Base-by-base conservation (phyloP, 2,329 filamentous ascomycete genomes). In the Trichocomaceae sp. region DNA sequence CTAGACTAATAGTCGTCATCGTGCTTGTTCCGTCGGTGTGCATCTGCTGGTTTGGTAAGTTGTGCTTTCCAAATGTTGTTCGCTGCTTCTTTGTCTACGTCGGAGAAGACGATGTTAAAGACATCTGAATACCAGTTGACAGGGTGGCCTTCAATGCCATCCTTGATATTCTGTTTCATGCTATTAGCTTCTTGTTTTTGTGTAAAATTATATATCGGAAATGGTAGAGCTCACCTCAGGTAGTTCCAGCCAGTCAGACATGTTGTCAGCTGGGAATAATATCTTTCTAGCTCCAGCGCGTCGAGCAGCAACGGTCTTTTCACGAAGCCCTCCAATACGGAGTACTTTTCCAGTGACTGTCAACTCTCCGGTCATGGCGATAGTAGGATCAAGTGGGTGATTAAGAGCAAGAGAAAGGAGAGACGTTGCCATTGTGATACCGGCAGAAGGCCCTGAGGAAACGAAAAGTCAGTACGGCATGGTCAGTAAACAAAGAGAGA, bases 371-470 rank as follows among this genome's bases (percentile, higher is more conserved):
- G 93, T 99, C 93, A 99, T 99, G 57, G 95, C 92, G 62, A 97
- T 85, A 0, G 88, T 90, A 6, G 92, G 89, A 66, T 90, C 81
- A 49, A 99, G 79, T 15, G 86, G 80, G 46, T 81, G 80, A 61
- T 96, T 83, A 39, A 97, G 76, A 8, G 90, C 92, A 58, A 99
- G 77, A 51, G 87, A 92, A 50, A 99, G 78, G 64, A 99, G 74
- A 56, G 88, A 90, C 6, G 90, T 95, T n/a, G 93, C 87, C 93
- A 99, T 99, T 6, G 93, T 99, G 66, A 99, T 93, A 69, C 93
- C 93, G 19, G 93, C 93, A 47, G 87, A 91, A 4, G 88, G 88
- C 0, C 87, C 74, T 77, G 44, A 39, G 42, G 37, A 52, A 44
- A 29, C 7, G 7, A 10, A 2, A 31, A 29, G 31, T 54, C 47